These are phyloP conservation scores for Fusarium pseudoanthophilum DNA, from an alignment of 2,329 filamentous ascomycete genomes.

Conservation along the genomic window DNA sequence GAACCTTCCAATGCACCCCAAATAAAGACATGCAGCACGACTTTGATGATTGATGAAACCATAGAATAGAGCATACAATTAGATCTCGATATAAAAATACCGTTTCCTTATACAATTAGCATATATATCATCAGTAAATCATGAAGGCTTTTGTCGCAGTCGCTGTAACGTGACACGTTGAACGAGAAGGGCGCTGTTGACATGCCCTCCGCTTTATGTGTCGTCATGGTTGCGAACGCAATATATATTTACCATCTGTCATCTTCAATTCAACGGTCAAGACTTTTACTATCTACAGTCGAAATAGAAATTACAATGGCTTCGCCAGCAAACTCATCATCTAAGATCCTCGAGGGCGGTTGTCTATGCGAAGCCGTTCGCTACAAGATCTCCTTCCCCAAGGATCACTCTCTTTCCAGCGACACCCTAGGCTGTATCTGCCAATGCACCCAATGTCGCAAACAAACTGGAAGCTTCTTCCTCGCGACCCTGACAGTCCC, in stretches of 20 bases:
- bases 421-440: conserved; percentile 6
- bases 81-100: neutral
- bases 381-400: neutral
- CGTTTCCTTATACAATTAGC: no score
- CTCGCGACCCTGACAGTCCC: neutral
- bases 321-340: neutral
- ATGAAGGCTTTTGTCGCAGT: rapidly evolving
- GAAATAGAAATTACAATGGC: neutral
- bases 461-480: conserved; percentile 18
- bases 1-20: conserved; percentile 5
- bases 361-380: conserved; percentile 9
- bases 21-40: neutral
- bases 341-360: neutral
- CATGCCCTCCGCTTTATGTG: neutral
- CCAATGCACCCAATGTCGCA: conserved; percentile 19
- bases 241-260: rapidly evolving
- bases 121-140: rapidly evolving
- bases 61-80: neutral
- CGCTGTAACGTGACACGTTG: neutral
- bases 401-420: neutral
- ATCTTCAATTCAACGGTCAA: rapidly evolving
- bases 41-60: neutral
- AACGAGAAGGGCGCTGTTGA: neutral
- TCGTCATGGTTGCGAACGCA: neutral
- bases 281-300: rapidly evolving